Conservation (phyloP, 306 rosid genomes). For the Casuarina cunninghamiana region DNA sequence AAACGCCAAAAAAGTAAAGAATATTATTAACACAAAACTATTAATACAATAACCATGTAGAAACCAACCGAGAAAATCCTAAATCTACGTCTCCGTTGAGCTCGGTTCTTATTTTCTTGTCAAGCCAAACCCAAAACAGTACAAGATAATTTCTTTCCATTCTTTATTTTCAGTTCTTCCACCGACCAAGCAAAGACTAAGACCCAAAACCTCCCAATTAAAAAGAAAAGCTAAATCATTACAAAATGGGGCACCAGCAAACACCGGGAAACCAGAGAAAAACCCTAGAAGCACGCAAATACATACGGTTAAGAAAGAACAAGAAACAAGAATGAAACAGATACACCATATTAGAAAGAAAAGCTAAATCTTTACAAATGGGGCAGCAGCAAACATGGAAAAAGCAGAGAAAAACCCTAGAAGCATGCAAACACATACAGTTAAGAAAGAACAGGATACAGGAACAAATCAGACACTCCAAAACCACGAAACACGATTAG, state of each 20-base stretch:
- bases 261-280: background rate
- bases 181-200: slow-evolving; percentile 2
- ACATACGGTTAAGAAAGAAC: background rate
- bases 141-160: background rate
- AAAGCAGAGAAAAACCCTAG: background rate
- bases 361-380: background rate
- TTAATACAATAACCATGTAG: background rate
- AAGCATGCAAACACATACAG: background rate
- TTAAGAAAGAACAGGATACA: background rate
- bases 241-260: slow-evolving; percentile 14
- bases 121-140: background rate
- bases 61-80: background rate
- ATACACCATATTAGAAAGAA: background rate
- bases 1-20: background rate
- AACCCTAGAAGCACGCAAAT: background rate
- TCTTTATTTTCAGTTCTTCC: slow-evolving; percentile 10
- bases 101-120: background rate
- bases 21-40: background rate
- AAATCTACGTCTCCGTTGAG: background rate
- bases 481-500: background rate
- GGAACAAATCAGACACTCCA: background rate
- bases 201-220: slow-evolving; percentile 23
- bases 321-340: background rate
- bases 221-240: background rate
- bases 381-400: slow-evolving; percentile 1